Percentiles rank a stretch among this genome's conserved stretches.
phyloP scores from a whole-genome alignment of 441 rosid species.

The Gossypium trilobum region DNA sequence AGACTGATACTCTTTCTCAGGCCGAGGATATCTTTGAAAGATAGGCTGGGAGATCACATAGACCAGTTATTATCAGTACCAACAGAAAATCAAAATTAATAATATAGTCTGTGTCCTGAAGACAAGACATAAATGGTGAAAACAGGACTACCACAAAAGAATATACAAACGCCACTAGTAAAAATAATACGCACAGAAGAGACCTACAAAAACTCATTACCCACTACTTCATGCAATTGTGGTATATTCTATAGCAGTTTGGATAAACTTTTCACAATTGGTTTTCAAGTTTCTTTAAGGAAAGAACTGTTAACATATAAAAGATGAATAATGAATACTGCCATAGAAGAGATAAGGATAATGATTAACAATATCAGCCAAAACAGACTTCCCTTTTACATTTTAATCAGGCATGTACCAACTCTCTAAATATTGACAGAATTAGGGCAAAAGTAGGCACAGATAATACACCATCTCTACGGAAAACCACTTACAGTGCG shows the following conservation, averaged over 20 bases:
- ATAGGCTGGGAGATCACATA: conserved; percentile 55
- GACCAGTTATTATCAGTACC: conserved; percentile 18
- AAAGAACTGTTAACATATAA: background rate
- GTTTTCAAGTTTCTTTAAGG: background rate
- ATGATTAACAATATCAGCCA: background rate
- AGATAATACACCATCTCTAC: background rate
- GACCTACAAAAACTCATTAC: background rate
- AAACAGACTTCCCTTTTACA: background rate
- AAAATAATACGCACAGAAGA: background rate
- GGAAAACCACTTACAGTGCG: conserved; percentile 70
- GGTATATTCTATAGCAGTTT: background rate
- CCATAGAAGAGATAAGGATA: background rate
- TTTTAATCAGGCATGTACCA: background rate
- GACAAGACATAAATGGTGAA: background rate
- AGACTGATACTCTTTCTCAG: conserved; percentile 96
- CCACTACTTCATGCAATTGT: background rate
- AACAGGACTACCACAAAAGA: background rate
- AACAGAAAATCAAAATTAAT: background rate
- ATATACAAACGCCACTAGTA: background rate
- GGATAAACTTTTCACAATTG: background rate
- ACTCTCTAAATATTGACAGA: conserved; percentile 4
- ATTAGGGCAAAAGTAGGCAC: background rate
- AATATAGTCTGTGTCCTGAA: background rate
- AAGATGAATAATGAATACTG: background rate
- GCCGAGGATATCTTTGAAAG: conserved; percentile 91